Base-by-base conservation (phyloP, 257 asterid species). In the Eucommia ulmoides region DNA sequence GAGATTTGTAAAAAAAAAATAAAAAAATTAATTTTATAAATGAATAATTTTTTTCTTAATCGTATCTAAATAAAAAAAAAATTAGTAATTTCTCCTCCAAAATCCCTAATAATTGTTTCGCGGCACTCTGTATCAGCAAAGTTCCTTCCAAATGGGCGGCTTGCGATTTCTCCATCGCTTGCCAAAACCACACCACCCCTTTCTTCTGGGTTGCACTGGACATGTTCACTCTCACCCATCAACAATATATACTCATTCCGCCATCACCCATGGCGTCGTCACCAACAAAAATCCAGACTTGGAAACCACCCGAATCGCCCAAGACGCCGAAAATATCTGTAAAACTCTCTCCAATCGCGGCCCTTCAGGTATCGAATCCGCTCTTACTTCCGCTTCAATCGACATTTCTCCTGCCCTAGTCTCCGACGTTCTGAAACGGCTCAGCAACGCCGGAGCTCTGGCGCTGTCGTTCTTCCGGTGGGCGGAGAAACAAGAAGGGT, bases 381-480 rank as follows among this genome's bases (percentile, higher is more conserved):
- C 72, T 16, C 51, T 84, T 56, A 52, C 46, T 22, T 67, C 75
- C 17, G 54, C 69, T 24, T 20, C 67, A 1, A 58, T 51, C 17
- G 69, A 53, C 20, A 42, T 72, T 19, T 58, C 82, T 50, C 82
- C 94, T 19, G 17, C 47, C 33, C 33, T 84, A 58, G 84, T 79
- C 21, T 67, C 74, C 11, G 64, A 77, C 54, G 97, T 84, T 59
- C 45, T 88, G 51, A 79, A 65, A 63, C 79, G 69, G 61, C 92
- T 88, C 50, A 74, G 64, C 54, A 82, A 81, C 50, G 66, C 93
- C 17, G 95, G 97, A 19, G 57, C 60, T 20, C 54, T 72, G 60
- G 84, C 95, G 10, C 59, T 84, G 0, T 72, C 79, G 20, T 84
- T 84, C 65, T 84, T 88, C 71, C 70, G 93, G 33, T 88, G 94